These are phyloP conservation scores for Rhizoclosmatium sp. DNA, from an alignment of 192 early-diverging fungal genomes.

Conservation along the genomic window DNA sequence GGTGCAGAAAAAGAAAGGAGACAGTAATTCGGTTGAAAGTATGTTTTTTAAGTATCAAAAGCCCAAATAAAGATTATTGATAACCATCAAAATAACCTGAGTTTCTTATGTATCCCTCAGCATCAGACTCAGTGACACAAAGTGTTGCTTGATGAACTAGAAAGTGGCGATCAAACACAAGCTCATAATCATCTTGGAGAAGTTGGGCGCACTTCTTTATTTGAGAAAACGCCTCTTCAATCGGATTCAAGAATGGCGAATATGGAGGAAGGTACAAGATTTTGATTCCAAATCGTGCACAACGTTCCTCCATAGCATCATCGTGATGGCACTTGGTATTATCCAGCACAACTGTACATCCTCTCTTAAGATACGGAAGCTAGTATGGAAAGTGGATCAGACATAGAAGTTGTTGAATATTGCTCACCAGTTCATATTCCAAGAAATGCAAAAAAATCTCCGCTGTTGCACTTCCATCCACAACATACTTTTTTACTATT, in stretches of 20 bases:
- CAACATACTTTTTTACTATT: not conserved
- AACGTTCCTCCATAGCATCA: not conserved
- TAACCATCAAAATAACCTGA: conserved; percentile 18
- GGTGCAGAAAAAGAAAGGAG: not conserved
- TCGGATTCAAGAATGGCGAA: conserved; percentile 17
- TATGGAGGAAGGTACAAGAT: conserved; percentile 14
- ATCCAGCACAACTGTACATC: not conserved
- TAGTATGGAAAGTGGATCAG: not conserved
- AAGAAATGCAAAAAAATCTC: conserved; percentile 14
- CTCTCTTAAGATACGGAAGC: not conserved
- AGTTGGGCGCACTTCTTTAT: not conserved
- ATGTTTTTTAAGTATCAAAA: not conserved
- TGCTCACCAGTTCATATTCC: conserved; percentile 1
- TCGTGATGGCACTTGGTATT: not conserved
- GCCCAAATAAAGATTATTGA: not conserved
- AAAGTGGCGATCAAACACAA: not conserved
- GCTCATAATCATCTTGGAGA: not conserved
- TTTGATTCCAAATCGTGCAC: not conserved
- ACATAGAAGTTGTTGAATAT: not conserved
- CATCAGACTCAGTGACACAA: not conserved
- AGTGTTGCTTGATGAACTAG: not conserved
- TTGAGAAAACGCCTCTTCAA: conserved; percentile 4
- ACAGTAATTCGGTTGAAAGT: not conserved
- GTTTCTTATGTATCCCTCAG: not conserved
- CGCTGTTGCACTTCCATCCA: not conserved